Evolutionary conservation across 148 eudicot species (phyloP), one percentile per base, ranked within the genome.

Genomic region (Rhododendron griersonianum): DNA sequence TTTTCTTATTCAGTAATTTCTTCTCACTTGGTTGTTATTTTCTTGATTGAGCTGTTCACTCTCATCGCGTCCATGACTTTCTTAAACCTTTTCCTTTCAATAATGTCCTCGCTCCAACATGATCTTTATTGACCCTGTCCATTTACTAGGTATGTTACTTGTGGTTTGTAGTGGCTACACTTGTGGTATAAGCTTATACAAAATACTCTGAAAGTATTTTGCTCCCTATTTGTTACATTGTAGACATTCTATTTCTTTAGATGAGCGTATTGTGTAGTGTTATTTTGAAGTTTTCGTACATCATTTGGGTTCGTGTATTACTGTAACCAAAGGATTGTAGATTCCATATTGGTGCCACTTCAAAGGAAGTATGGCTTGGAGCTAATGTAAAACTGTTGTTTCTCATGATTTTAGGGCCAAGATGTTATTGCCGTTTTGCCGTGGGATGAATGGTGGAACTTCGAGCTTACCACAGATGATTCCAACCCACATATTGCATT

Each of bases 361-460:
- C 51, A 9, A 13, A 48, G 65, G 47, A 84, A 48, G 11, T 73
- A 71, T 67, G 85, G 4, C 41, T 71, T 71, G 85, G 28, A 30
- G 79, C 47, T 74, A 50, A 69, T 47, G 28, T 25, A 73, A 30
- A 28, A 18, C 61, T 84, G 41, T 15, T 4, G 4, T 28, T 35
- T 11, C 7, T 10, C 19, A 65, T 84, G n/a, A 81, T 48, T 87
- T 90, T 35, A 96, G 99, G 98, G 99, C 85, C 92, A 94, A 88
- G 96, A 94, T 91, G 82, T 97, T 67, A 93, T 97, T 90, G 98
- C 96, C 87, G 23, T 97, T 79, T 90, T 97, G 87, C 94, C 98
- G 53, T 97, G 99, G 99, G 96, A 95, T 28, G 99, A 95, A 85
- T 97, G 99, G 99, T 97, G 98, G 99, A 90, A 95, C 33, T 93